Conservation (phyloP, 164 flowering plant species). For the Piper betle region DNA sequence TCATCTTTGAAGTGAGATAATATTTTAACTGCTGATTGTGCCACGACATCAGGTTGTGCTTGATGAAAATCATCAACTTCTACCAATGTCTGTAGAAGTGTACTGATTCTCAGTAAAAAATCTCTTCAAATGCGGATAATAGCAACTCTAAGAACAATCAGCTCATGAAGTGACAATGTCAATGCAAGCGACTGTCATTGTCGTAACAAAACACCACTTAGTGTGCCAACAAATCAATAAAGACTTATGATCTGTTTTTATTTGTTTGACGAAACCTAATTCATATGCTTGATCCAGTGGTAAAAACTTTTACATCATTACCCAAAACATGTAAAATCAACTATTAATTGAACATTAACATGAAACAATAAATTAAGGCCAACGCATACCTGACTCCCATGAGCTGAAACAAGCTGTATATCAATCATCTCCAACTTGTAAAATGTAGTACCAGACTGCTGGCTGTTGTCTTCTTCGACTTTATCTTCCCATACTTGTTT, state of each 20-base stretch:
- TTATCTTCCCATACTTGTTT: constrained; percentile 29
- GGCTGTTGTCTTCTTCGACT: constrained; percentile 28
- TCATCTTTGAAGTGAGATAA: constrained; percentile 73
- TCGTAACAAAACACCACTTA: too few relatives aligned
- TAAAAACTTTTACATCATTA: not conserved
- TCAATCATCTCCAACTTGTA: constrained; percentile 81
- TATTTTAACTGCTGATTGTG: constrained; percentile 69
- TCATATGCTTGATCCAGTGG: not conserved
- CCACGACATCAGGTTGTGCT: constrained; percentile 82
- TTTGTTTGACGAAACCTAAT: not conserved
- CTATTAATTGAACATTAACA: not conserved
- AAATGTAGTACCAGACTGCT: constrained; percentile 41
- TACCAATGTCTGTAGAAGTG: constrained; percentile 36
- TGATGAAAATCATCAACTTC: constrained; percentile 53
- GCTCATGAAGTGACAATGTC: too few relatives aligned
- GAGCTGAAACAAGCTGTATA: constrained; percentile 52
- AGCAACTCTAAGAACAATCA: too few relatives aligned
- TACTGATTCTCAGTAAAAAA: not conserved
- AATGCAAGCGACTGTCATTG: too few relatives aligned
- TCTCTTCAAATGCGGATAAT: not conserved
- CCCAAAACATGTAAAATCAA: not conserved
- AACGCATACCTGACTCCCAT: constrained; percentile 51
- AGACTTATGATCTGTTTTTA: too few relatives aligned
- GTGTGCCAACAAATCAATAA: too few relatives aligned
- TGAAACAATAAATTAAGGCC: not conserved